Percentiles rank a stretch among this genome's conserved stretches.
Evolutionary conservation across 441 rosid genomes (phyloP).

Genomic region (Codiaeum variegatum): DNA sequence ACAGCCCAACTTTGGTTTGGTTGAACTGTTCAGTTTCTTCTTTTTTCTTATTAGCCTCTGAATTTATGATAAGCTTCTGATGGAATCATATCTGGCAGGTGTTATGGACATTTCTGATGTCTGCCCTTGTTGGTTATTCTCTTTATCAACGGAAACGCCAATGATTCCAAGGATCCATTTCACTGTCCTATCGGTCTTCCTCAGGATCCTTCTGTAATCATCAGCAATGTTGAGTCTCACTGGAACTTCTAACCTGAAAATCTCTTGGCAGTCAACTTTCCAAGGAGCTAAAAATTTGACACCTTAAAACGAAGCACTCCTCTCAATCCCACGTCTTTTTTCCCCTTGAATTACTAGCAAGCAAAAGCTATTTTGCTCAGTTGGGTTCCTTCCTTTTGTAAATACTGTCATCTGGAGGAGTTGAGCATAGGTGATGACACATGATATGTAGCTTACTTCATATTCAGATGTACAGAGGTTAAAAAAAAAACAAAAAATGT

Average conservation of each 20-base stretch:
- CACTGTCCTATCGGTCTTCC: background rate
- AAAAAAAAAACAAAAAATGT: too few species aligned
- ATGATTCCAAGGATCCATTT: constrained; percentile 21
- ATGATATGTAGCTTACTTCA: background rate
- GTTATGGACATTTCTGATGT: constrained; percentile 93
- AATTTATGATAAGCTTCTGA: background rate
- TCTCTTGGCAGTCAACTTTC: constrained; percentile 1
- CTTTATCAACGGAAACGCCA: constrained; percentile 90
- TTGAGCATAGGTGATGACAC: background rate
- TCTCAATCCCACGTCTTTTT: too few species aligned
- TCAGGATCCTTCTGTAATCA: background rate
- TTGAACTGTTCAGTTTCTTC: background rate
- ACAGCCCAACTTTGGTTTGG: background rate
- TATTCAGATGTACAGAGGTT: background rate
- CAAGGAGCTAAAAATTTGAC: background rate
- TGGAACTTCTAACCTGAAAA: constrained; percentile 20
- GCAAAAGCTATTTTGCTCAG: background rate
- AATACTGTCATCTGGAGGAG: background rate
- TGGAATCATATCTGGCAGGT: constrained; percentile 46
- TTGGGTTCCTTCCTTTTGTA: constrained; percentile 6
- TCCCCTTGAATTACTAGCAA: background rate
- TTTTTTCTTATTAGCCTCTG: background rate
- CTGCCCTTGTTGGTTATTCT: constrained; percentile 91
- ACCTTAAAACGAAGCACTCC: background rate
- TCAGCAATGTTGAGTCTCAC: constrained; percentile 13